Conservation (phyloP, 148 eudicot species). For the Rhododendron simsii region DNA sequence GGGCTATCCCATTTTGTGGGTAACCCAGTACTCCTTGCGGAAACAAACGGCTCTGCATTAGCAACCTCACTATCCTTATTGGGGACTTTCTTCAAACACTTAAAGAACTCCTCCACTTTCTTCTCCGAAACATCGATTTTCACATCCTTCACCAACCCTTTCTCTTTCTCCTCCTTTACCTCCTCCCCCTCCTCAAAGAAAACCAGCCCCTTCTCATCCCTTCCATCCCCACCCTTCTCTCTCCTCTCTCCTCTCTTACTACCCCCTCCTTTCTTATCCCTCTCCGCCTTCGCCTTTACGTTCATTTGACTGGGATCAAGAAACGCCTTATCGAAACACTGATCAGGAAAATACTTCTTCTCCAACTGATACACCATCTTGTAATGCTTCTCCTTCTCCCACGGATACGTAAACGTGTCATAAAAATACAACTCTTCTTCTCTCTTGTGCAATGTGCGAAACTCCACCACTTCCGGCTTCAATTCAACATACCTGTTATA, state of each 20-base stretch:
- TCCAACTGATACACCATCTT: constrained; percentile 97
- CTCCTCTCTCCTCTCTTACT: constrained; percentile 12
- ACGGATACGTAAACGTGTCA: constrained; percentile 84
- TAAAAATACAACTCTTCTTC: constrained; percentile 89
- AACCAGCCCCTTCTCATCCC: constrained; percentile 53
- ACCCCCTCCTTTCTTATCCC: constrained; percentile 10
- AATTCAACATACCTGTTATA: constrained; percentile 42
- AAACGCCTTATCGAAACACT: constrained; percentile 92
- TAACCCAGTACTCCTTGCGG: constrained; percentile 68
- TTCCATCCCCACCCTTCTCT: constrained; percentile 25
- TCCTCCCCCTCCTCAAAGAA: constrained; percentile 72
- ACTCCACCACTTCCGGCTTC: constrained; percentile 87
- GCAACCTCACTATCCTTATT: constrained; percentile 36
- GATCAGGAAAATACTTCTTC: constrained; percentile 95
- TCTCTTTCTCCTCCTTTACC: constrained; percentile 15
- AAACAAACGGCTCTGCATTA: constrained; percentile 58
- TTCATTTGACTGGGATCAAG: constrained; percentile 59
- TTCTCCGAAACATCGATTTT: constrained; percentile 57
- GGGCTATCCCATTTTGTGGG: constrained; percentile 85
- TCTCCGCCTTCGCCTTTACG: constrained; percentile 11
- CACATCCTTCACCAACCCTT: constrained; percentile 30
- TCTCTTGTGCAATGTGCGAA: constrained; percentile 67
- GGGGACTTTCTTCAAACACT: constrained; percentile 87
- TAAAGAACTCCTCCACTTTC: constrained; percentile 92
- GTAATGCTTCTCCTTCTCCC: constrained; percentile 98